These are phyloP conservation scores for Eucalyptus lansdowneana DNA, from an alignment of 345 rosid species.

Conservation along the genomic window DNA sequence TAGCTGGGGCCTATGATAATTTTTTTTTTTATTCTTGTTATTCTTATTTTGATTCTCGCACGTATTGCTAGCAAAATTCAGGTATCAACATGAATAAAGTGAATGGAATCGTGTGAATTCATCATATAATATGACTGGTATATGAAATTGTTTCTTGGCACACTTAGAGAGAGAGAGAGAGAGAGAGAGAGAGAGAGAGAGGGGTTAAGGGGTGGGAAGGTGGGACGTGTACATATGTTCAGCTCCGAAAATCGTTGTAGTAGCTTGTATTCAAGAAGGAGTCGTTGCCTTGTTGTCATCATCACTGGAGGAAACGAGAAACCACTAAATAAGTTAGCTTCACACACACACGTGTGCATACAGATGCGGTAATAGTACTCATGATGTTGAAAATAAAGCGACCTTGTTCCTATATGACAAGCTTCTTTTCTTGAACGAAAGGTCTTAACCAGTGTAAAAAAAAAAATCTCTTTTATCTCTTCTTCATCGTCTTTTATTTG, in stretches of 20 bases:
- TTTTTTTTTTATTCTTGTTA: too few relatives aligned
- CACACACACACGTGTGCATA: not conserved
- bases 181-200: too few relatives aligned
- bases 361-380: not conserved
- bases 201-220: not conserved
- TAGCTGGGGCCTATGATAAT: too few relatives aligned
- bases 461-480: too few relatives aligned
- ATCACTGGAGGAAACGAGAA: not conserved
- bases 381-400: not conserved
- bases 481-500: not conserved
- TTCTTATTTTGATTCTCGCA: too few relatives aligned
- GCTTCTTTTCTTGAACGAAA: too few relatives aligned
- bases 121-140: not conserved
- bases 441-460: not conserved
- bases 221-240: not conserved
- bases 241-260: not conserved
- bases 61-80: accelerated
- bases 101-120: not conserved
- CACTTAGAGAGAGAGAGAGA: too few relatives aligned
- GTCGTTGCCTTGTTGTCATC: not conserved
- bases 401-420: not conserved
- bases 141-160: not conserved
- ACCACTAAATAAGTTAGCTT: not conserved
- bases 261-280: not conserved
- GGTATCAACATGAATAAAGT: not conserved